Base-by-base conservation (phyloP, 2,329 filamentous ascomycete genomes). In the Escovopsis weberi region DNA sequence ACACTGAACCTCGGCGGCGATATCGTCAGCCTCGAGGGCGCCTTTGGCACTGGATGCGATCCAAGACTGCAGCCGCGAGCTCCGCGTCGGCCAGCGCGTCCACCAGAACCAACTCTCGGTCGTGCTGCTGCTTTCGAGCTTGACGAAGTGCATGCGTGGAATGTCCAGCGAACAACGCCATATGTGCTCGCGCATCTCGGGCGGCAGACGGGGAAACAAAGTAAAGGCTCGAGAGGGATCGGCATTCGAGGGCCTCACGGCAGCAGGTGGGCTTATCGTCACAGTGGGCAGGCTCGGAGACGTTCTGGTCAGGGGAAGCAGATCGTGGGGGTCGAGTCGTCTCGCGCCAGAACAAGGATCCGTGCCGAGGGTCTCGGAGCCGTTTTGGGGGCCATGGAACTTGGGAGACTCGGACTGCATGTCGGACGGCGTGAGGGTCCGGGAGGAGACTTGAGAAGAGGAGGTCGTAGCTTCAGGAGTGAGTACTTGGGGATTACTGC, bases 131-230 rank as follows among this genome's bases (percentile, higher is more conserved):
- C 48, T 48, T 11, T 55, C 44, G 6, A 61, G 48, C 41, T 53
- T 56, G 43, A 63, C 48, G 35, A 61, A 63, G 35, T 61, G 56
- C 50, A 63, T 56, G 26, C 60, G 61, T 1, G 59, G 58, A 15
- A 15, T 15, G 15, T 15, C 15, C 15, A 15, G 9, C 55, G 50
- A 2, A 51, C 46, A 9, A 63, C 44, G 19, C 60, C 61, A 63
- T 42, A 63, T 59, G 33, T 56, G 52, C 26, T 56, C 50, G 28
- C 60, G 60, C 8, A 63, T 51, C 42, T 63, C 60, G 3, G 54
- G 44, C 1, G 60, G 60, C n/a, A 63, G 46, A n/a, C 47, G 51
- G 12, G 48, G 30, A 42, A 63, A 63, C 4, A 50, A 53, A 3
- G 48, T 39, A 43, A 63, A 63, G 26, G 41, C 50, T 33, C 58